phyloP scores from a whole-genome alignment of 495 filamentous ascomycete genomes.

The Hypoxylon cercidicola region DNA sequence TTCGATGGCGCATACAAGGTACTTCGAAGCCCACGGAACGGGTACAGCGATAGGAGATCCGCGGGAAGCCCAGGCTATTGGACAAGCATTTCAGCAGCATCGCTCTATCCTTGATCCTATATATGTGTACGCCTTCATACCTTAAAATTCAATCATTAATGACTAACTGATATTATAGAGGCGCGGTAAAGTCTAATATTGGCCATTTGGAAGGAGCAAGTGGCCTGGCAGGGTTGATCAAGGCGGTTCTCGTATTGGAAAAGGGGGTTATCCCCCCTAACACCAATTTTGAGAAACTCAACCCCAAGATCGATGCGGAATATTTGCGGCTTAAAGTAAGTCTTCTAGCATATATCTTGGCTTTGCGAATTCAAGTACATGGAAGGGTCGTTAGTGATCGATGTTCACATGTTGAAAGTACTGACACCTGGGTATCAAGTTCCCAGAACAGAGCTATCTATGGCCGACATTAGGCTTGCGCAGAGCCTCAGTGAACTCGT shows the following conservation, averaged over 20 bases:
- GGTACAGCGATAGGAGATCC: conserved; percentile 66
- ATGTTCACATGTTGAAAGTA: too few species aligned
- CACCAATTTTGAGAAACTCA: conserved; percentile 55
- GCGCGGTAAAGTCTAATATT: conserved; percentile 61
- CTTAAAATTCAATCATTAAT: not conserved
- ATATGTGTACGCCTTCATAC: conserved; percentile 45
- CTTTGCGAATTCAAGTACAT: too few species aligned
- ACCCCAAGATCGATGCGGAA: conserved; percentile 48
- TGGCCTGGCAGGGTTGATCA: conserved; percentile 61
- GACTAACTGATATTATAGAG: conserved; percentile 19
- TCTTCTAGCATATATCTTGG: conserved; percentile 1
- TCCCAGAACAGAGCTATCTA: not conserved
- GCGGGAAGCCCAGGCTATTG: conserved; percentile 59
- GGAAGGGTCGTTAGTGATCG: too few species aligned
- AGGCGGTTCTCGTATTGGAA: conserved; percentile 59
- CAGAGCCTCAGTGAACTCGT: conserved; percentile 64
- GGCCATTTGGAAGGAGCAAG: conserved; percentile 61
- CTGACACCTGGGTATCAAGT: conserved; percentile 20
- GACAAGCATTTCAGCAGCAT: conserved; percentile 40
- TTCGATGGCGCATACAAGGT: conserved; percentile 52
- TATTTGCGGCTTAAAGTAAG: conserved; percentile 44
- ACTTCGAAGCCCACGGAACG: conserved; percentile 56
- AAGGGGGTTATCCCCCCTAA: conserved; percentile 51
- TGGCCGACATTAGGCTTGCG: conserved; percentile 45
- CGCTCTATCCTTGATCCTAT: conserved; percentile 41